Conservation (phyloP, 805 yeast genomes). For the Metschnikowia santaceciliae region DNA sequence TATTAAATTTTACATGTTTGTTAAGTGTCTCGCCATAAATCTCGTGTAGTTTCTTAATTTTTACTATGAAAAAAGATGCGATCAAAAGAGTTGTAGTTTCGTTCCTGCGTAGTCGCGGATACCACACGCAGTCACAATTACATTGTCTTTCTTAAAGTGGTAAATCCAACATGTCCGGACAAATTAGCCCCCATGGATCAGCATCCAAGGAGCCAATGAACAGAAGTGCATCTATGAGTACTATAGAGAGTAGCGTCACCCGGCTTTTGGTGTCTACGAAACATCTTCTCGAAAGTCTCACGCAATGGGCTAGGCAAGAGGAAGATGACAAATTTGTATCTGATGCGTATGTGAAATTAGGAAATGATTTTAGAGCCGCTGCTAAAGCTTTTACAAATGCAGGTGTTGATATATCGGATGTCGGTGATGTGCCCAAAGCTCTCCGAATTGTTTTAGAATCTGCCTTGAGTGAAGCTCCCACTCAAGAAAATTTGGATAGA, state of each 20-base stretch:
- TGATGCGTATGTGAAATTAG: slow-evolving; percentile 84
- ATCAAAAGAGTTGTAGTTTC: background rate
- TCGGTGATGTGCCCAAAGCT: slow-evolving; percentile 87
- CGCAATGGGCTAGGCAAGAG: slow-evolving; percentile 84
- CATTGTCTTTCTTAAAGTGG: slow-evolving; percentile 3
- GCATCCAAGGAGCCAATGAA: background rate
- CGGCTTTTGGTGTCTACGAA: slow-evolving; percentile 83
- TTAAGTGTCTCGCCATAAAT: background rate
- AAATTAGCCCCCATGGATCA: background rate
- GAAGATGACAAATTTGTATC: slow-evolving; percentile 83
- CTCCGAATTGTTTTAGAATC: slow-evolving; percentile 77
- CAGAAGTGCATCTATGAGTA: slow-evolving; percentile 28
- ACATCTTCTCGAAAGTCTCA: slow-evolving; percentile 76
- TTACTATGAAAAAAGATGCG: background rate
- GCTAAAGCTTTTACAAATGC: slow-evolving; percentile 73
- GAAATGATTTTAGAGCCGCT: slow-evolving; percentile 88
- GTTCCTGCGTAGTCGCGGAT: slow-evolving; percentile 4
- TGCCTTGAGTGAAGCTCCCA: slow-evolving; percentile 80
- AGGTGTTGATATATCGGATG: slow-evolving; percentile 75
- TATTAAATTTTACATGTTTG: background rate
- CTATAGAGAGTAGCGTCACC: slow-evolving; percentile 76
- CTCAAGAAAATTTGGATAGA: slow-evolving; percentile 73
- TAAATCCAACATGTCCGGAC: slow-evolving; percentile 2
- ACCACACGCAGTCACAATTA: slow-evolving; percentile 2
- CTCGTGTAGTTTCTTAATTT: background rate